Conservation (phyloP, 345 rosid species). For the Eucalyptus melliodora region DNA sequence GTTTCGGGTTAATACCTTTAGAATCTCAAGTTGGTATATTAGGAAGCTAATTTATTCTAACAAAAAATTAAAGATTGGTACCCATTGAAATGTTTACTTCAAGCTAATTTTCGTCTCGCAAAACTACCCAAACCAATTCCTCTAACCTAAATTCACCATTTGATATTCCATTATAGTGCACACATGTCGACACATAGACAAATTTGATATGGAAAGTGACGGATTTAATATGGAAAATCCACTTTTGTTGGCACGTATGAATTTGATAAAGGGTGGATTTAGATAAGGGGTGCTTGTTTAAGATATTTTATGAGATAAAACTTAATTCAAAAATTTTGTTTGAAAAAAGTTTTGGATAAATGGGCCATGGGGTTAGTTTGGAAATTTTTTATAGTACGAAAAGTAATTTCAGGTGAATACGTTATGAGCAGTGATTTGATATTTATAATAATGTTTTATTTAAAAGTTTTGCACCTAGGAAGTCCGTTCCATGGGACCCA, state of each 20-base stretch:
- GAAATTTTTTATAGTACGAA: background rate
- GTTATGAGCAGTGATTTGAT: background rate
- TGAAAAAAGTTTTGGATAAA: background rate
- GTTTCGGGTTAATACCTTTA: accelerated
- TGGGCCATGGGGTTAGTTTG: background rate
- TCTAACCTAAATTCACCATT: background rate
- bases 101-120: background rate
- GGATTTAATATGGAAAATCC: accelerated
- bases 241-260: background rate
- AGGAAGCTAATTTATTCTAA: background rate
- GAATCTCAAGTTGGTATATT: accelerated
- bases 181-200: background rate
- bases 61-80: accelerated
- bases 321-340: background rate
- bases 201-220: background rate
- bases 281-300: background rate
- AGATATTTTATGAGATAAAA: background rate
- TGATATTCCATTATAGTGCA: accelerated
- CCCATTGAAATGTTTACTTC: accelerated
- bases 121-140: accelerated
- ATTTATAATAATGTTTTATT: background rate
- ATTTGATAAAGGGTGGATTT: background rate
- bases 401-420: background rate
- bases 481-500: background rate
- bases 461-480: background rate